Evolutionary conservation across 148 eudicot genomes (phyloP).

Genomic region (Heliamphora exappendiculata): DNA sequence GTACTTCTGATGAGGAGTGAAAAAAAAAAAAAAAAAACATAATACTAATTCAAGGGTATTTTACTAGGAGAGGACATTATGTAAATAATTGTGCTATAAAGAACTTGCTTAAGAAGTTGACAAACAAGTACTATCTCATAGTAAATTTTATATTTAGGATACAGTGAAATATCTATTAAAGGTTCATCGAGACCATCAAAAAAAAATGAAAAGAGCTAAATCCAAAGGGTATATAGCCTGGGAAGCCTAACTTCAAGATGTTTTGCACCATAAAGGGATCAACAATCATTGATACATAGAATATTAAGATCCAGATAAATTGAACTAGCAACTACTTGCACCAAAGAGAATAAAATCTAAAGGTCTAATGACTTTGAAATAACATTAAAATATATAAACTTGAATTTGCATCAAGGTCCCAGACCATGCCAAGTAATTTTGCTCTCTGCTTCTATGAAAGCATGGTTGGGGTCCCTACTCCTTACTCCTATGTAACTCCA

Average conservation of each 20-base stretch:
- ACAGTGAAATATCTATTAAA: neutral
- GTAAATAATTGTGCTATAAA: neutral
- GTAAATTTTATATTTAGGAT: neutral
- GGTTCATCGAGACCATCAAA: neutral
- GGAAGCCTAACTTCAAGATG: neutral
- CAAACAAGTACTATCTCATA: neutral
- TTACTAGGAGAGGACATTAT: neutral
- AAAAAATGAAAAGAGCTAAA: neutral
- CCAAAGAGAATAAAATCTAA: neutral
- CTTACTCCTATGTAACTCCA: neutral
- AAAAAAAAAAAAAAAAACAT: neutral
- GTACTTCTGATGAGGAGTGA: neutral
- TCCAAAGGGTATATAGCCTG: neutral
- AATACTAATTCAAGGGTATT: neutral
- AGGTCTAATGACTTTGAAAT: neutral
- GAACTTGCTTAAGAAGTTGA: neutral
- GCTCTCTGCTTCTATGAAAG: neutral
- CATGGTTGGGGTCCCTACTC: neutral
- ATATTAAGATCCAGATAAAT: neutral
- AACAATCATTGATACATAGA: neutral
- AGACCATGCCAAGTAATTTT: neutral
- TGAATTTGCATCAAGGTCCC: neutral
- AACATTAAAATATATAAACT: neutral
- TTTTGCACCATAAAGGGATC: neutral
- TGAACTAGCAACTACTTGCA: constrained; percentile 1